These are phyloP conservation scores for Sporodiniella umbellata DNA, from an alignment of 371 early-diverging fungal species.

Conservation along the genomic window DNA sequence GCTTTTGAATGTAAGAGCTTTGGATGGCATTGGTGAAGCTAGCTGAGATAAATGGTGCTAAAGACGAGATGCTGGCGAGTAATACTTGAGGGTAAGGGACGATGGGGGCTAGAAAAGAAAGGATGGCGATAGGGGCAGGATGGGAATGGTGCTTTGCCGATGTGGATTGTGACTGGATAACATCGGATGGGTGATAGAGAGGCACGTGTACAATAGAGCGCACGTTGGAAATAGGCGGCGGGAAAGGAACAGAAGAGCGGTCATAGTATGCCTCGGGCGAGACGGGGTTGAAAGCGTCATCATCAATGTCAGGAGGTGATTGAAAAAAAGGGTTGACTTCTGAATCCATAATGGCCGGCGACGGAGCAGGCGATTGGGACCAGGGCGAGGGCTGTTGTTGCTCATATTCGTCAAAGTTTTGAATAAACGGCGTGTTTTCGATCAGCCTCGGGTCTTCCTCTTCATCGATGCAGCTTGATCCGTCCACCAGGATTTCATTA, in stretches of 20 bases:
- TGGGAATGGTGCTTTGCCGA: constrained; percentile 1
- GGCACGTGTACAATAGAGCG: constrained; percentile 62
- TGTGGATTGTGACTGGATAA: constrained; percentile 6
- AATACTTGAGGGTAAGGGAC: constrained; percentile 58
- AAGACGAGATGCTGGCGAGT: constrained; percentile 39
- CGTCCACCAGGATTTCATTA: constrained; percentile 38
- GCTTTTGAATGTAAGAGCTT: constrained; percentile 17
- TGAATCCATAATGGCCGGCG: constrained; percentile 59
- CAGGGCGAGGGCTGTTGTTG: constrained; percentile 54
- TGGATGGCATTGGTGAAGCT: constrained; percentile 38
- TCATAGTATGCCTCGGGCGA: constrained; percentile 37
- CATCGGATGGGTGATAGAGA: constrained; percentile 37
- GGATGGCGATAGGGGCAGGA: constrained; percentile 55
- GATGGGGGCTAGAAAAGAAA: constrained; percentile 58
- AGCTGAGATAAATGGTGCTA: constrained; percentile 55
- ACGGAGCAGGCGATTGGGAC: constrained; percentile 66
- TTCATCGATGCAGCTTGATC: constrained; percentile 16
- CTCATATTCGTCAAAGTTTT: constrained; percentile 47
- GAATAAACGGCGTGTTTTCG: constrained; percentile 23
- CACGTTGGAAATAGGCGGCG: constrained; percentile 42
- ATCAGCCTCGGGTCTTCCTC: constrained; percentile 15
- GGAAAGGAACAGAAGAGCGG: constrained; percentile 34
- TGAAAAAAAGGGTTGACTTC: constrained; percentile 61
- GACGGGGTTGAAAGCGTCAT: constrained; percentile 59
- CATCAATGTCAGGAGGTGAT: constrained; percentile 55